Evolutionary conservation across 2,329 filamentous ascomycete species (phyloP).

Genomic region (Colletotrichum endophyticum): DNA sequence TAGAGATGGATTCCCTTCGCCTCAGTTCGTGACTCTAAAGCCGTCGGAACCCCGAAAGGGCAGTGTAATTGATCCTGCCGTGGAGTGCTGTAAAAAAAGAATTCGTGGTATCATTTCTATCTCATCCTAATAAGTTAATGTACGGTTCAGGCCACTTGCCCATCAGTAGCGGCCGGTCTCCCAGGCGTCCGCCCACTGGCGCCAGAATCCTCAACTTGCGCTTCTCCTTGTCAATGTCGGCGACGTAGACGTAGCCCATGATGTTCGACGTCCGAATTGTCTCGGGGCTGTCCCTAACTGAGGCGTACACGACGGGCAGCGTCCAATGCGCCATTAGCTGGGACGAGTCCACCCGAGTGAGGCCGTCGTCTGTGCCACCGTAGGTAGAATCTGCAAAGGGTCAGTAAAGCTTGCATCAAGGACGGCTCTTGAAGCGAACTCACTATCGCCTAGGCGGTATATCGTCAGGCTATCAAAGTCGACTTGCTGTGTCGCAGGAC

Average conservation of each 20-base stretch:
- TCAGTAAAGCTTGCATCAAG: not conserved
- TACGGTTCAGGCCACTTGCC: conserved; percentile 87
- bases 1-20: not conserved
- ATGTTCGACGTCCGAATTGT: conserved; percentile 81
- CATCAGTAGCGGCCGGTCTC: conserved; percentile 80
- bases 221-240: conserved; percentile 86
- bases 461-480: conserved; percentile 77
- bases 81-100: not conserved
- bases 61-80: not conserved
- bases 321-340: conserved; percentile 79
- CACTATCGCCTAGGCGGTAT: conserved; percentile 71
- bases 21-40: no score
- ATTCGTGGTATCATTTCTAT: not conserved
- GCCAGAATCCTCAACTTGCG: conserved; percentile 81
- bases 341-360: conserved; percentile 70
- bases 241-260: conserved; percentile 92
- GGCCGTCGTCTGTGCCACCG: conserved; percentile 41
- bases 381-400: conserved; percentile 29
- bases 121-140: conserved; percentile 71
- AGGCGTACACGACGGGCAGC: conserved; percentile 83
- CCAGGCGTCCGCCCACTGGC: conserved; percentile 82
- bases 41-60: no score
- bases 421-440: conserved; percentile 23
- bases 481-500: conserved; percentile 85
- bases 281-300: conserved; percentile 70